Evolutionary conservation across 192 early-diverging fungal species (phyloP), one percentile per base, ranked within the genome.

Genomic region (Gigaspora rosea): DNA sequence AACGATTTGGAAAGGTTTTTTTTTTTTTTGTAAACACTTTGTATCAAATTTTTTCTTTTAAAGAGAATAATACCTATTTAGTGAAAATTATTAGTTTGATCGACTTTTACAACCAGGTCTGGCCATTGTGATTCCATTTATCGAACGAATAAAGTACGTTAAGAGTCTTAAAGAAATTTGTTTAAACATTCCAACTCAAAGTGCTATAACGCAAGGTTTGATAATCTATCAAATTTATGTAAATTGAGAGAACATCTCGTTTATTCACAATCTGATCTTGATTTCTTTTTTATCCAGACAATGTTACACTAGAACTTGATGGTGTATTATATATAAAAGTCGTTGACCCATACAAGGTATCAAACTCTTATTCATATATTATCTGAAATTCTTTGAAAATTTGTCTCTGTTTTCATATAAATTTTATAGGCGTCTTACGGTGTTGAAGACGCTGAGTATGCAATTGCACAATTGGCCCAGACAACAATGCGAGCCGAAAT

Each of bases 401-500:
- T 35, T 46, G 22, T 15, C 46, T 63, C 1, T 58, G 16, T n/a
- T 41, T 3, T 48, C n/a, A 16, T 18, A 11, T 22, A 22, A 36
- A 12, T 22, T 27, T n/a, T 57, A 51, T 72, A 87, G 85, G 92
- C 94, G 4, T 94, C 93, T 6, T 98, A 98, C 82, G 96, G 96
- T 27, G 94, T 98, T 8, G 95, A 95, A 73, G 90, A 99, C 81
- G 92, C 94, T 35, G 95, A 97, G 81, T 99, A 96, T 85, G 95
- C 97, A 15, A 86, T 99, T 52, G 89, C 95, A 7, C 97, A 99
- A 83, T 87, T 99, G 73, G 97, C 97, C n/a, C 97, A 99, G 82
- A 99, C 97, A 8, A 97, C 97, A 0, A 97, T 99, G 97, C 92
- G 97, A 52, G 96, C 97, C 6, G 97, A 99, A 80, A 99, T 99